These are phyloP conservation scores for bread wheat (Triticum aestivum) DNA, from an alignment of 176 grass and related monocot genomes.

Conservation along the genomic window DNA sequence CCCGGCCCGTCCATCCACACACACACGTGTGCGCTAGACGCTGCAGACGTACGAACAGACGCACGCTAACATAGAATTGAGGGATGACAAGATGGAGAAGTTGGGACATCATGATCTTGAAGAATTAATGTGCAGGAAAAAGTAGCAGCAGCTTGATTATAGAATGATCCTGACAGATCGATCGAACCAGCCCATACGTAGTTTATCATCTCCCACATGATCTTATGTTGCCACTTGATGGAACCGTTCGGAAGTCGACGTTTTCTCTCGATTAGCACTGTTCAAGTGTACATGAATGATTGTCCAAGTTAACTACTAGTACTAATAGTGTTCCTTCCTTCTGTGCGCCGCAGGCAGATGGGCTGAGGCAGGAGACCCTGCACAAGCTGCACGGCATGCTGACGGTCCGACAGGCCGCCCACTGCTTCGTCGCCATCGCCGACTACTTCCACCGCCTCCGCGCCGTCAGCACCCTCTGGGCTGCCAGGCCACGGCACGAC, in stretches of 20 bases:
- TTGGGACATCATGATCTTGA: constrained; percentile 1
- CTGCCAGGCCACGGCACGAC: constrained; percentile 32
- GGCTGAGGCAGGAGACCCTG: constrained; percentile 47
- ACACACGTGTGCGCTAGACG: background rate
- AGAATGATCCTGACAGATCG: background rate
- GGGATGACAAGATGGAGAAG: background rate
- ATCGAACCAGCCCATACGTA: background rate
- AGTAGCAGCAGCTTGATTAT: background rate
- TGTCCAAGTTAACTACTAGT: background rate
- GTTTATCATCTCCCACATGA: background rate
- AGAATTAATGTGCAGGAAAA: constrained; percentile 18
- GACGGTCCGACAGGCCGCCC: constrained; percentile 29
- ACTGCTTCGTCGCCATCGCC: constrained; percentile 37
- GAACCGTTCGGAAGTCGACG: background rate
- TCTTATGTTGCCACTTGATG: background rate
- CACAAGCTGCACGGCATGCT: constrained; percentile 51
- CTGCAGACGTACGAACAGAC: background rate
- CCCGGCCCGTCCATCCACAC: background rate
- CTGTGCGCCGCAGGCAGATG: constrained; percentile 35
- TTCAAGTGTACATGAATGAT: background rate
- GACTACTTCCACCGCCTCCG: constrained; percentile 62
- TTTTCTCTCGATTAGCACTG: background rate
- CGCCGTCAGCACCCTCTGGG: constrained; percentile 43
- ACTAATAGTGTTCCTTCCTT: background rate
- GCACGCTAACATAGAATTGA: background rate